These are phyloP conservation scores for Chrysoporthe puriensis DNA, from an alignment of 2,329 filamentous ascomycete species.

Conservation along the genomic window DNA sequence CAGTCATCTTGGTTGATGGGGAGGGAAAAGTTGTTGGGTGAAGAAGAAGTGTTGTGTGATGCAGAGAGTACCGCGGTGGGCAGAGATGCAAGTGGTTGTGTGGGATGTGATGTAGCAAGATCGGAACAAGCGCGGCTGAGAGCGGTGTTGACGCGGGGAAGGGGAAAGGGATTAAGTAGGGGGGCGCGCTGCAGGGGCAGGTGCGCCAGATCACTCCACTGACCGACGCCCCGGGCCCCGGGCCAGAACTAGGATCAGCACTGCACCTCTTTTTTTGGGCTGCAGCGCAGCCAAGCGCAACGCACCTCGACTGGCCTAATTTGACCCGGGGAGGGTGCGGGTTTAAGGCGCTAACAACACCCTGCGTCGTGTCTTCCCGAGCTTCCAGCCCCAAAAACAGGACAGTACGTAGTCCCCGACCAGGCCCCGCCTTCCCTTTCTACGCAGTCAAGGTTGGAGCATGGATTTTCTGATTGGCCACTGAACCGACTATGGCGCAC, in stretches of 20 bases:
- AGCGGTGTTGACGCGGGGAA: constrained; percentile 26
- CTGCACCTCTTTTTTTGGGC: background rate
- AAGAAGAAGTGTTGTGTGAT: constrained; percentile 27
- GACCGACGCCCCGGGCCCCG: background rate
- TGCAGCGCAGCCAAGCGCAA: background rate
- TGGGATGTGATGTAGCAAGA: constrained; percentile 8
- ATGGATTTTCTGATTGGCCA: too few species aligned
- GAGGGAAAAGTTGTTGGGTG: constrained; percentile 18
- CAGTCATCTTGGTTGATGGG: constrained; percentile 39
- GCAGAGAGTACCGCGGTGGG: constrained; percentile 9
- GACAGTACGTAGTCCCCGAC: too few species aligned
- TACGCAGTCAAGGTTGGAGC: too few species aligned
- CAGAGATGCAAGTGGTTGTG: constrained; percentile 1
- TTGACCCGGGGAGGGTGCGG: background rate
- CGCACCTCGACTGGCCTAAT: background rate
- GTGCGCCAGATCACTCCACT: constrained; percentile 20
- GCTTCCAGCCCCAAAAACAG: too few species aligned
- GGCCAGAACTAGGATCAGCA: constrained; percentile 4
- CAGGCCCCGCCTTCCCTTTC: too few species aligned
- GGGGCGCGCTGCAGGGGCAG: constrained; percentile 7
- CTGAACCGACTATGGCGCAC: too few species aligned
- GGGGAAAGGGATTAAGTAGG: constrained; percentile 27
- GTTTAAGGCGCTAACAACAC: too few species aligned
- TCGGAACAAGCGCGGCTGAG: constrained; percentile 19
- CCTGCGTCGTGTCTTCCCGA: too few species aligned